A percentile compares a stretch with the other conserved stretches of the same genome.
phyloP scores from a whole-genome alignment of 148 eudicot species.

The Cornus controversa region DNA sequence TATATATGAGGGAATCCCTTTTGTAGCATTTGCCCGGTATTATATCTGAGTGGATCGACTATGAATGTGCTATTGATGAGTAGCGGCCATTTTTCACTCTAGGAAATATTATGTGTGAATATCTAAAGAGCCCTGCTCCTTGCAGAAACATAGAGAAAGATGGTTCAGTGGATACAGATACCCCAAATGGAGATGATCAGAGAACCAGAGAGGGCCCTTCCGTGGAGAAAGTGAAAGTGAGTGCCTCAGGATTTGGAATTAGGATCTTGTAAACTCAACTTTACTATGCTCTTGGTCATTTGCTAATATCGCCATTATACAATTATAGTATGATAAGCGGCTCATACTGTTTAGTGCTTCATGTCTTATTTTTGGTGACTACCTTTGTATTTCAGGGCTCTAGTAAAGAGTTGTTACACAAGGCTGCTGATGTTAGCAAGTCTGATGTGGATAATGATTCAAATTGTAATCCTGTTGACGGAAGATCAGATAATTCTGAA shows the following conservation, averaged over 20 bases:
- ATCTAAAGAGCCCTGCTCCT: slow-evolving; percentile 5
- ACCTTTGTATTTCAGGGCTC: slow-evolving; percentile 43
- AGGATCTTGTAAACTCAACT: not conserved
- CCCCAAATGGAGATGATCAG: slow-evolving; percentile 50
- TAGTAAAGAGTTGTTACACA: slow-evolving; percentile 35
- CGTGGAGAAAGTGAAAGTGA: slow-evolving; percentile 48
- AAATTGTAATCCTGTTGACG: slow-evolving; percentile 36
- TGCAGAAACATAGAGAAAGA: slow-evolving; percentile 68
- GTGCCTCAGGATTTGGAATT: slow-evolving; percentile 3
- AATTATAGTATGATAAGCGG: not conserved
- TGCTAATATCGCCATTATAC: not conserved
- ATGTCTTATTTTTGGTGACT: not conserved
- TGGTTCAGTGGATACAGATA: slow-evolving; percentile 44
- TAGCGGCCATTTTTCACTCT: slow-evolving; percentile 5
- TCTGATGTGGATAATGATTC: slow-evolving; percentile 39
- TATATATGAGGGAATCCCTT: no score
- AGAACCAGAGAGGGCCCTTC: slow-evolving; percentile 38
- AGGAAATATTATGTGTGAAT: not conserved
- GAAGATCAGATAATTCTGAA: slow-evolving; percentile 36
- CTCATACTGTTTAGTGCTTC: not conserved
- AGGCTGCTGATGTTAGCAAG: slow-evolving; percentile 35
- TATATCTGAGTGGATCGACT: no score
- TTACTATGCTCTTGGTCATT: not conserved
- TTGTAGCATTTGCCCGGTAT: no score
- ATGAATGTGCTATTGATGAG: not conserved